Percentiles rank a stretch among this genome's conserved stretches.
Conservation (phyloP, 768 basidiomycete species). For the Kwoniella shandongensis region DNA sequence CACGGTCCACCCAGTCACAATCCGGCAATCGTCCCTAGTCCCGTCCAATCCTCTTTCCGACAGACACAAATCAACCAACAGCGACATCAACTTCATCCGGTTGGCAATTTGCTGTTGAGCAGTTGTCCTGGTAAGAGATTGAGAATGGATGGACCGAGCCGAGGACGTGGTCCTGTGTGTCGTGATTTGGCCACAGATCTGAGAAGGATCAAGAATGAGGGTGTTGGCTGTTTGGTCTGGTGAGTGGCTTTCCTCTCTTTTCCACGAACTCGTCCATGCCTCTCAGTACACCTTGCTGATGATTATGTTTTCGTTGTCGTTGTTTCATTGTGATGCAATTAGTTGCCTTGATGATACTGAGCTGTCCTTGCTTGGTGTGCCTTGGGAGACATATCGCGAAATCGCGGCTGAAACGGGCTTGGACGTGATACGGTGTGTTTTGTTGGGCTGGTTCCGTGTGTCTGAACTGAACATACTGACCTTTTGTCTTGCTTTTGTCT, state of each 20-base stretch:
- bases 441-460: neutral
- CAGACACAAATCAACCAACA: neutral
- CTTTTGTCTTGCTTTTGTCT: constrained; percentile 4
- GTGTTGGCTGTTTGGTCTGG: constrained; percentile 82
- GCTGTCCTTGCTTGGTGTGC: constrained; percentile 77
- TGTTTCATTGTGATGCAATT: constrained; percentile 13
- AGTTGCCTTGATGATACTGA: constrained; percentile 86
- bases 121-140: constrained; percentile 95
- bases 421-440: constrained; percentile 71
- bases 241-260: constrained; percentile 50
- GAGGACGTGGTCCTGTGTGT: constrained; percentile 77
- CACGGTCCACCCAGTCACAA: constrained; percentile 16
- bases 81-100: neutral
- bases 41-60: constrained; percentile 2
- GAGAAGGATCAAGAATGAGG: constrained; percentile 66
- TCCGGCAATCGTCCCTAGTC: neutral
- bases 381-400: constrained; percentile 73
- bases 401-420: constrained; percentile 67
- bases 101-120: constrained; percentile 86
- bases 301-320: constrained; percentile 6
- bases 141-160: constrained; percentile 65
- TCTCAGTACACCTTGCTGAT: constrained; percentile 3
- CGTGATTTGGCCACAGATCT: constrained; percentile 78
- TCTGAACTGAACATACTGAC: constrained; percentile 5
- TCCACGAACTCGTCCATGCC: neutral